Evolutionary conservation across 1,284 basidiomycete genomes (phyloP), one percentile per base, ranked within the genome.

Genomic region (Heterobasidion occidentale): DNA sequence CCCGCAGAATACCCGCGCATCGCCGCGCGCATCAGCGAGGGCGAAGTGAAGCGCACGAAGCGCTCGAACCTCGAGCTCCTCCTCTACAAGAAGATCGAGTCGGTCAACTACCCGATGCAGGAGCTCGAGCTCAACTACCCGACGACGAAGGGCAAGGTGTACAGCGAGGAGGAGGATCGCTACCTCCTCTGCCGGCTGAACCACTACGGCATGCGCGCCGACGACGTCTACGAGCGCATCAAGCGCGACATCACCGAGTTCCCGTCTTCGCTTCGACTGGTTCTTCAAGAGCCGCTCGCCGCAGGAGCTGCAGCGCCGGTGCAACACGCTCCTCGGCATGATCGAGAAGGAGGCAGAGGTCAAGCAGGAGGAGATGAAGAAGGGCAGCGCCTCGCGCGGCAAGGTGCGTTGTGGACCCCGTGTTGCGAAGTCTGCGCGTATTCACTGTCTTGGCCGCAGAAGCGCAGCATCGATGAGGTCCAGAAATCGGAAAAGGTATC

Each of bases 241-340:
- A 98, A 98, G 79, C 86, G 88, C 71, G 96, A 99, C 72, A 93
- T 99, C 58, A 88, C 88, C 45, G 92, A 95, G 70, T 96, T 94
- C 73, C 94, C 0, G 88, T 94, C n/a, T 99, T 99, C 78, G 94
- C 54, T 97, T 98, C 65, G 94, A 98, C 68, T 98, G 95, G 95
- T 99, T 98, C 77, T 93, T 99, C 80, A 98, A 98, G 77, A 92
- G 89, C 61, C 77, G 97, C 54, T 94, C 92, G 27, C 88, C 93
- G 9, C 86, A 92, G 65, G 97, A 99, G 75, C 75, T 99, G 59
- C 86, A 89, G 63, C 77, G 96, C 63, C 76, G 97, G 55, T 98
- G 94, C 64, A 90, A 89, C 63, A 98, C 96, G 7, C 70, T 99
- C 45, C 67, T 98, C 45, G 79, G 87, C 14, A 90, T 98, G 81